Evolutionary conservation across 1,284 basidiomycete species (phyloP), one percentile per base, ranked within the genome.

Genomic region (Vanrija pseudolonga): DNA sequence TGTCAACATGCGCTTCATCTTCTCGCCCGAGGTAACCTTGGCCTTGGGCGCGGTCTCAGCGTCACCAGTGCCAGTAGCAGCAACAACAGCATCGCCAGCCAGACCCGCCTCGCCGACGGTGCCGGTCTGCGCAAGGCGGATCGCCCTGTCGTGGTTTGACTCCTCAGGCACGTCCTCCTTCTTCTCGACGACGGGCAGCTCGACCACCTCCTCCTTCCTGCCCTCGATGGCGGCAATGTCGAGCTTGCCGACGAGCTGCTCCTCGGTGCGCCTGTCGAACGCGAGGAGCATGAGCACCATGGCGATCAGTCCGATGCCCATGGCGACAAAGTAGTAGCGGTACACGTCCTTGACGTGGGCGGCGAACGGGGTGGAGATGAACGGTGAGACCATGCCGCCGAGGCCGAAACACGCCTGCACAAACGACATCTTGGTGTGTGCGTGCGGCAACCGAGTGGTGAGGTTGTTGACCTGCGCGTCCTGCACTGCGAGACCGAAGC

Each of bases 291-390:
- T 45, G 12, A 56, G 28, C 7, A 20, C 40, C 5, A 51, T 18
- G 3, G 47, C 44, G 18, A 57, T 20, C 7, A 57, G 15, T 5
- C 53, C 52, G n/a, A 60, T 47, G 11, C 53, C 61, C 37, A 57
- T 50, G 9, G 57, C 54, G 26, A 58, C 53, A 17, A 48, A 50
- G 45, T 53, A 62, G 53, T 59, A 57, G 24, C 48, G 40, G 45
- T 55, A 57, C 22, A 48, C 38, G 4, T 38, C 6, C 28, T 26
- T 40, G 38, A 59, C 52, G 51, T 62, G 53, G 32, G 50, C 38
- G 17, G 56, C 73, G 57, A 87, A 87, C 44, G 85, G 82, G 0
- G 85, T 88, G 0, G 85, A 78, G 1, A 83, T 77, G 11, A 88
- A 77, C 3, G 86, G 86, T 4, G 85, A 76, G 8, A 76, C 70